These are phyloP conservation scores for Kwoniella shandongensis DNA, from an alignment of 768 basidiomycete genomes.

Conservation along the genomic window DNA sequence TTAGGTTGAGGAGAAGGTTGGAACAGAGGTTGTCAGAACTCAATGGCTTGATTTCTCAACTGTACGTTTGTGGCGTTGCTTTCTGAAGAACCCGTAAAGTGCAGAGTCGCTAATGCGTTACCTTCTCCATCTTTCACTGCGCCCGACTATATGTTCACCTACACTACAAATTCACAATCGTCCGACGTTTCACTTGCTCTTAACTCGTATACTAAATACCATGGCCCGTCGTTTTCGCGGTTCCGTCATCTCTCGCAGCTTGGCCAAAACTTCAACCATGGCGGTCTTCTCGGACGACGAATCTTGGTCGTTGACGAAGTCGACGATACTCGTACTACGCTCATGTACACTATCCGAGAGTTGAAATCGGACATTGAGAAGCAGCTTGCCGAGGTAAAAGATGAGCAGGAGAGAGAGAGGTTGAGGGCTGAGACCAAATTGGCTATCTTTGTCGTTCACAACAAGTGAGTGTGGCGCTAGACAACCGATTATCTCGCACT, in stretches of 20 bases:
- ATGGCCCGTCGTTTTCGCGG: too few relatives aligned
- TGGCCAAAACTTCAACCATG: constrained; percentile 43
- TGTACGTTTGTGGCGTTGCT: constrained; percentile 38
- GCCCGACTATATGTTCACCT: too few relatives aligned
- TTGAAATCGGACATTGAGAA: constrained; percentile 75
- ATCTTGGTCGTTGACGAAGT: constrained; percentile 71
- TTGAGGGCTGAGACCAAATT: constrained; percentile 76
- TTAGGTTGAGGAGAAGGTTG: constrained; percentile 49
- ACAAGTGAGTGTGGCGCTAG: constrained; percentile 55
- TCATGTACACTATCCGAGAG: constrained; percentile 89
- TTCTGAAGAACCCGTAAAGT: neutral
- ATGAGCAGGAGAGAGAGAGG: constrained; percentile 71
- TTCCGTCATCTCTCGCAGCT: too few relatives aligned
- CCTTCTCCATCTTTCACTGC: neutral
- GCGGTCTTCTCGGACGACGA: constrained; percentile 70
- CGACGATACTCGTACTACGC: constrained; percentile 64
- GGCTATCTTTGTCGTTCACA: constrained; percentile 74
- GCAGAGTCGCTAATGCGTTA: too few relatives aligned
- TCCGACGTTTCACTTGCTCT: too few relatives aligned
- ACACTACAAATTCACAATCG: neutral
- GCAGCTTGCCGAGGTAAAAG: constrained; percentile 63
- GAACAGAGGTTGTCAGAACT: constrained; percentile 77
- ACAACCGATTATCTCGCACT: too few relatives aligned
- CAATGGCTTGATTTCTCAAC: constrained; percentile 75
- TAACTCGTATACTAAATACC: too few relatives aligned